Base-by-base conservation (phyloP, 2,329 filamentous ascomycete genomes). In the Sporothrix protearum region DNA sequence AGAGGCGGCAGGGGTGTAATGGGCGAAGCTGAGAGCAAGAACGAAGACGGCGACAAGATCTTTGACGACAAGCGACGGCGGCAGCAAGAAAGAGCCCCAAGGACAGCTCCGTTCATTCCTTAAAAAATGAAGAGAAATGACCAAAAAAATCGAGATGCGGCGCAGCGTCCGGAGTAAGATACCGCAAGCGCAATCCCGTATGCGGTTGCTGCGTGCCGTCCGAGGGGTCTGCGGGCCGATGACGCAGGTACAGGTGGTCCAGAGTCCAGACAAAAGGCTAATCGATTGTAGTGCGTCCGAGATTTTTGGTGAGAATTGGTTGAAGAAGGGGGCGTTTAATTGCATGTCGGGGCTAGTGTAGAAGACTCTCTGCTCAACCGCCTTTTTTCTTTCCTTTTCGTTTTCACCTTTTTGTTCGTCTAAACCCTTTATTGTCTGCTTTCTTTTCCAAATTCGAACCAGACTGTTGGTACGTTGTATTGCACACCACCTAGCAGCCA, bases 61-160 rank as follows among this genome's bases (percentile, higher is more conserved):
- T 12, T 39, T 7, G 36, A 33, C 51, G 22, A 16, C 7, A 59
- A 36, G 16, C 68, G 55, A 30, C 25, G 63, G 69, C 64, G 69
- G 69, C 66, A 71, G 42, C 72, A 70, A 42, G 36, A 42, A 57
- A 71, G 51, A 63, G 59, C 45, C 42, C 66, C 59, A 45, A 51
- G 12, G 39, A 57, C 9, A 9, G 45, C 22, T 45, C 45, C 42
- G 30, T 47, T 57, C 72, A 73, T 73, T 53, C 51, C 69, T 45
- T 66, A 19, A 7, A 1, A 12, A 25, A 10, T 25, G 6, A 9
- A 0, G 19, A 3, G 39, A 47, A 10, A 30, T 16, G 5, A 12
- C 7, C 0, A 42, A 42, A 64, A 36, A 1, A 12, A 39, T 12
- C 10, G 22, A 28, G 22, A 10, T 25, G 59, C 1, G 22, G 10